phyloP scores from a whole-genome alignment of 2,329 filamentous ascomycete species.

The Colletotrichum higginsianum region DNA sequence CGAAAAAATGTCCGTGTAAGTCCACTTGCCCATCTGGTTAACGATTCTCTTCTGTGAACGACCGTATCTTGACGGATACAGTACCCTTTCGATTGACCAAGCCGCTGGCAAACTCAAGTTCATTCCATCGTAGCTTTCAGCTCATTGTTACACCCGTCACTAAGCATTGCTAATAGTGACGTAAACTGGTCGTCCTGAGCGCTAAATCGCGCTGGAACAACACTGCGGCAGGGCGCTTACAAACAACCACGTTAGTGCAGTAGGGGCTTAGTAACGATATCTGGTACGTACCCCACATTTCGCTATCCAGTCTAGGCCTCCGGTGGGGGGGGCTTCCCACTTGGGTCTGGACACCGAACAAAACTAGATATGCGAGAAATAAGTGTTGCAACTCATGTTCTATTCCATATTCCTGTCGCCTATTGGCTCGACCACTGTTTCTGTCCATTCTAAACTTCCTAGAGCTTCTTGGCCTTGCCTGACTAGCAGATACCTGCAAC shows the following conservation, averaged over 20 bases:
- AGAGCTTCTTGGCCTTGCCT: conserved; percentile 8
- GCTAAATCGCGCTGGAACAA: conserved; percentile 1
- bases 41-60: neutral
- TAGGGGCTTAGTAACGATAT: conserved; percentile 16
- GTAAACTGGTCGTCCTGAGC: conserved; percentile 46
- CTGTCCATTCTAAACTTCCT: conserved; percentile 3
- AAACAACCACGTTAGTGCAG: conserved; percentile 33
- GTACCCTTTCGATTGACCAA: neutral
- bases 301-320: neutral
- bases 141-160: neutral
- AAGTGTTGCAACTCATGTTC: neutral
- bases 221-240: conserved; percentile 24
- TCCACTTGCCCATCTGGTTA: no score
- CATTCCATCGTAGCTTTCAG: neutral
- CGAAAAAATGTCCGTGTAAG: neutral
- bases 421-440: neutral
- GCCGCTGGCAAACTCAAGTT: neutral
- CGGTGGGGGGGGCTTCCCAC: no score
- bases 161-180: conserved; percentile 53
- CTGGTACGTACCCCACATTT: conserved; percentile 1
- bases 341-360: neutral
- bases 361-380: no score
- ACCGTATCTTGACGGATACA: neutral
- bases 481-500: neutral
- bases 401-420: conserved; percentile 13